Percentiles rank a stretch among this genome's conserved stretches.
phyloP scores from a whole-genome alignment of 768 basidiomycete species.

The Aureoboletus auriporus region DNA sequence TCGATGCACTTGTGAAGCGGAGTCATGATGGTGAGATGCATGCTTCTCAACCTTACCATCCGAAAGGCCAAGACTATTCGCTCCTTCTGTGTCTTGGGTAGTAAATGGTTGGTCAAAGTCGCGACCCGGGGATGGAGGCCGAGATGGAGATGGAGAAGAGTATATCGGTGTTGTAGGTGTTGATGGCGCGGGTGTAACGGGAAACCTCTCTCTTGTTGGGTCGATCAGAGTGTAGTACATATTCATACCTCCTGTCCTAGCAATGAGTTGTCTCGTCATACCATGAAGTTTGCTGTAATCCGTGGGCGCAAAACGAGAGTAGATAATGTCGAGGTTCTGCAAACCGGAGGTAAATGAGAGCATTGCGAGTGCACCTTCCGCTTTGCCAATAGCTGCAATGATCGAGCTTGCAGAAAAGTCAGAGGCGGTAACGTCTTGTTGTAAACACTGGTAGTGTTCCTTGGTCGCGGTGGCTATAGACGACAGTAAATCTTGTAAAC shows the following conservation, averaged over 20 bases:
- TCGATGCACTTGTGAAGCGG: slow-evolving; percentile 6
- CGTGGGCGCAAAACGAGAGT: slow-evolving; percentile 52
- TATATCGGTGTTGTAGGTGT: slow-evolving; percentile 33
- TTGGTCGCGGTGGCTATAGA: slow-evolving; percentile 45
- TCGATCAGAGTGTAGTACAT: slow-evolving; percentile 64
- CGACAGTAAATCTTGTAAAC: slow-evolving; percentile 43
- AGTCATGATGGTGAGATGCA: slow-evolving; percentile 1
- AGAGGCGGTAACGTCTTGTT: slow-evolving; percentile 34
- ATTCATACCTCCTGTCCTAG: slow-evolving; percentile 58
- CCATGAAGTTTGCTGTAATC: slow-evolving; percentile 53
- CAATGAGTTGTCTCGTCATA: slow-evolving; percentile 46
- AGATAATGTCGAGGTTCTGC: slow-evolving; percentile 56
- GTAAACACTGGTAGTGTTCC: slow-evolving; percentile 45
- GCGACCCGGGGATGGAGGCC: slow-evolving; percentile 29
- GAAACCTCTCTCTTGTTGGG: slow-evolving; percentile 56
- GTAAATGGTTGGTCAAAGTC: not conserved
- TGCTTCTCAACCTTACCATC: not conserved
- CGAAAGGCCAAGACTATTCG: not conserved
- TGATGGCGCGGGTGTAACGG: slow-evolving; percentile 41
- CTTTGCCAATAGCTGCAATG: slow-evolving; percentile 28
- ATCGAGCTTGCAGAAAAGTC: slow-evolving; percentile 32
- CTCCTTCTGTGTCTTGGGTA: not conserved
- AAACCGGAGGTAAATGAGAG: slow-evolving; percentile 51
- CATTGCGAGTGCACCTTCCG: slow-evolving; percentile 49
- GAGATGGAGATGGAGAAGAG: slow-evolving; percentile 29